phyloP scores from a whole-genome alignment of 1,139 yeast genomes.

The Kazachstania sp. region DNA sequence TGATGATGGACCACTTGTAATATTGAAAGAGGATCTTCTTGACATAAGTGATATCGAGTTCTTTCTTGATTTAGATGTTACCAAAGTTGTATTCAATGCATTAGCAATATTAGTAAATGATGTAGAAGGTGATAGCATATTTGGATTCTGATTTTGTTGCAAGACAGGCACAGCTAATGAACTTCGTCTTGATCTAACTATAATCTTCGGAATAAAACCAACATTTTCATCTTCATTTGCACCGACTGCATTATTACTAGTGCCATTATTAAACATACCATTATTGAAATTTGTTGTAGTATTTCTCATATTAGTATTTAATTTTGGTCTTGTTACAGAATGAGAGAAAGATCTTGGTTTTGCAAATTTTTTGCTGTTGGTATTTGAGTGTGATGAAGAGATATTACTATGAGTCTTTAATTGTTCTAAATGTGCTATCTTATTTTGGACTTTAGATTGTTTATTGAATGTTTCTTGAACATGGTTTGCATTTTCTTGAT shows the following conservation, averaged over 20 bases:
- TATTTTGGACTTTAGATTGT: background rate
- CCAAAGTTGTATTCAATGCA: slow-evolving; percentile 19
- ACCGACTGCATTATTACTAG: background rate
- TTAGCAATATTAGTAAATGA: slow-evolving; percentile 11
- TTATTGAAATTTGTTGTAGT: background rate
- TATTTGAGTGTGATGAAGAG: background rate
- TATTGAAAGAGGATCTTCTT: slow-evolving; percentile 22
- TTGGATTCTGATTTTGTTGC: background rate
- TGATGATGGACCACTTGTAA: slow-evolving; percentile 11
- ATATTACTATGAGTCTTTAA: background rate
- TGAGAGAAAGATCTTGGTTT: slow-evolving; percentile 29
- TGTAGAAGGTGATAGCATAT: slow-evolving; percentile 8
- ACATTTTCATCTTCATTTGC: slow-evolving; percentile 27
- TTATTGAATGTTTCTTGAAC: background rate
- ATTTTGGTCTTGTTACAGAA: slow-evolving; percentile 16
- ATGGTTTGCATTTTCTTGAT: background rate
- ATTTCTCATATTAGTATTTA: background rate
- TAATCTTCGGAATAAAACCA: slow-evolving; percentile 31
- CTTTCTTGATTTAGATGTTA: slow-evolving; percentile 25
- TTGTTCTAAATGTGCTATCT: background rate
- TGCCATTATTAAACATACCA: background rate
- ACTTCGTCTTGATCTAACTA: slow-evolving; percentile 30
- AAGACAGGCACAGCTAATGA: slow-evolving; percentile 17
- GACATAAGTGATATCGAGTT: slow-evolving; percentile 3
- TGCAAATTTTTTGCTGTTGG: slow-evolving; percentile 8